These are phyloP conservation scores for Camelina sativa DNA, from an alignment of 345 rosid species.

Conservation along the genomic window DNA sequence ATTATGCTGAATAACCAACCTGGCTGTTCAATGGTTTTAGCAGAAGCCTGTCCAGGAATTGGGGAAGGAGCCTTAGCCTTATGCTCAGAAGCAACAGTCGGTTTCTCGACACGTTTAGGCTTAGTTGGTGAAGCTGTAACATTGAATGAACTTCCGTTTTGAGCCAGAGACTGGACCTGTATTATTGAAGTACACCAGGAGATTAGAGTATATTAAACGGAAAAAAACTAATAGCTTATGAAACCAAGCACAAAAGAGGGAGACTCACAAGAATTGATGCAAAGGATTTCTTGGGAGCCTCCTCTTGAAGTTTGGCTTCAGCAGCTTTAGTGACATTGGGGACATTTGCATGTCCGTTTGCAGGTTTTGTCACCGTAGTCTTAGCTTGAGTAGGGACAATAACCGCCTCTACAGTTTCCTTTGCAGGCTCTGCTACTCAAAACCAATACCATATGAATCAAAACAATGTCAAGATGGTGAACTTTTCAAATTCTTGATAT, in stretches of 20 bases:
- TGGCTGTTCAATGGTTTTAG: neutral
- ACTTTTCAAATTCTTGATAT: neutral
- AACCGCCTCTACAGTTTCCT: slow-evolving; percentile 20
- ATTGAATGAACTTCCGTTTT: neutral
- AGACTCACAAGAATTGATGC: slow-evolving; percentile 36
- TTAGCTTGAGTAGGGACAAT: slow-evolving; percentile 7
- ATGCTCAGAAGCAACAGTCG: slow-evolving; percentile 6
- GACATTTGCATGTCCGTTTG: slow-evolving; percentile 16
- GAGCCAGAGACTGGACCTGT: slow-evolving; percentile 33
- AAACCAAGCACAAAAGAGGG: slow-evolving; percentile 13
- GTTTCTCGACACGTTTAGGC: slow-evolving; percentile 31
- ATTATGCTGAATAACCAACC: neutral
- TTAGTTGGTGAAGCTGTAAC: slow-evolving; percentile 30
- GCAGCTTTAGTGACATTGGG: slow-evolving; percentile 4
- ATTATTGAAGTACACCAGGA: neutral
- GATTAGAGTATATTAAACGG: slow-evolving; percentile 3
- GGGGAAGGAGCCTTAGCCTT: slow-evolving; percentile 22
- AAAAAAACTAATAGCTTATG: neutral
- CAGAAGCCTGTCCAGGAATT: slow-evolving; percentile 22
- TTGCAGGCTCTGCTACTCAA: slow-evolving; percentile 27
- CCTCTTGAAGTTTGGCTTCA: slow-evolving; percentile 33
- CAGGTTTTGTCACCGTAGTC: slow-evolving; percentile 1
- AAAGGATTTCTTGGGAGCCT: slow-evolving; percentile 33
- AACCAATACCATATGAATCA: slow-evolving; percentile 1
- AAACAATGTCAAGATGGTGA: slow-evolving; percentile 10